Evolutionary conservation across 805 yeast species (phyloP).

Genomic region (Candida insectalens): DNA sequence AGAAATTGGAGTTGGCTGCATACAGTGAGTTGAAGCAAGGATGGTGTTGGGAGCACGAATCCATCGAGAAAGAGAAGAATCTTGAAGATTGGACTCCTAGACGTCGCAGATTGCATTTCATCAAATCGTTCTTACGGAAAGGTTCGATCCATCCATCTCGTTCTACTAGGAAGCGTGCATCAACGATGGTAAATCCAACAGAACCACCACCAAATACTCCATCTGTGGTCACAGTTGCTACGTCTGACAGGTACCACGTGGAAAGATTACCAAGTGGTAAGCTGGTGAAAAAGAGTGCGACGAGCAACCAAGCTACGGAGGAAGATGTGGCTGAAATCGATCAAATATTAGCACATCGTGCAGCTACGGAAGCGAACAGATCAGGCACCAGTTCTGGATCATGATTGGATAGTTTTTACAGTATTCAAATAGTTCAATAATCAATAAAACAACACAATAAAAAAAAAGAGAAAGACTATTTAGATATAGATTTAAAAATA

Average conservation of each 20-base stretch:
- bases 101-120: slow-evolving; percentile 12
- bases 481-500: neutral
- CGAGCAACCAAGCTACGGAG: slow-evolving; percentile 18
- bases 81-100: slow-evolving; percentile 11
- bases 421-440: neutral
- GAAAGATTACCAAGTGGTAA: slow-evolving; percentile 74
- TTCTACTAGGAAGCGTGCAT: slow-evolving; percentile 31
- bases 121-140: slow-evolving; percentile 23
- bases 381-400: neutral
- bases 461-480: slow-evolving; percentile 1
- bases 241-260: slow-evolving; percentile 31
- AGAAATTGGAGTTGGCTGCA: slow-evolving; percentile 63
- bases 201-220: slow-evolving; percentile 45
- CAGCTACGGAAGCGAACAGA: neutral
- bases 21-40: slow-evolving; percentile 67
- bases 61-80: slow-evolving; percentile 18
- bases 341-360: neutral
- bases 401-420: neutral
- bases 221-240: slow-evolving; percentile 21
- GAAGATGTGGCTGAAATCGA: slow-evolving; percentile 11
- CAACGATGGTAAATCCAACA: slow-evolving; percentile 33
- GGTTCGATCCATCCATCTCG: slow-evolving; percentile 25
- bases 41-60: slow-evolving; percentile 51
- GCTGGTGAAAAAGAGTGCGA: slow-evolving; percentile 32
- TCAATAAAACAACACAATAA: slow-evolving; percentile 1